Conservation (phyloP, 768 basidiomycete genomes). For the Amylocystis lapponica region DNA sequence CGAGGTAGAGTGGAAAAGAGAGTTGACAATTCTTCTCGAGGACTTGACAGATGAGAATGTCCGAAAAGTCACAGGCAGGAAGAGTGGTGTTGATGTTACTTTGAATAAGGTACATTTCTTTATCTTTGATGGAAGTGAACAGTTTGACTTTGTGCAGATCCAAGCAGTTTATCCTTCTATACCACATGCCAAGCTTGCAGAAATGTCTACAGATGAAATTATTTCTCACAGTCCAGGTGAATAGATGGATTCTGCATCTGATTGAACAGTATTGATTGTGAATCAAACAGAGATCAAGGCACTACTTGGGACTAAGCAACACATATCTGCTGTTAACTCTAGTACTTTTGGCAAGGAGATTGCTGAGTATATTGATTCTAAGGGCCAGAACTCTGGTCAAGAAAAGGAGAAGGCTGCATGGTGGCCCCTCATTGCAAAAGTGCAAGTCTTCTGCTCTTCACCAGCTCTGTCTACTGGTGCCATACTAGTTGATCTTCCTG, state of each 20-base stretch:
- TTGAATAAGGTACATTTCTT: slow-evolving; percentile 46
- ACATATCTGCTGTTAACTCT: slow-evolving; percentile 44
- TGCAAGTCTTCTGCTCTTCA: slow-evolving; percentile 50
- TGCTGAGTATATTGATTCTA: slow-evolving; percentile 57
- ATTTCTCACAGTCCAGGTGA: slow-evolving; percentile 41
- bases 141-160: slow-evolving; percentile 41
- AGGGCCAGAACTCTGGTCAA: slow-evolving; percentile 45
- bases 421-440: slow-evolving; percentile 61
- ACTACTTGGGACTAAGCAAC: slow-evolving; percentile 49
- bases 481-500: slow-evolving; percentile 59
- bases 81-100: slow-evolving; percentile 54
- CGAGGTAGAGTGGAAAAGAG: slow-evolving; percentile 50
- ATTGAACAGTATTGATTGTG: slow-evolving; percentile 1
- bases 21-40: slow-evolving; percentile 46
- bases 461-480: slow-evolving; percentile 53
- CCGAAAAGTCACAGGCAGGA: slow-evolving; percentile 47
- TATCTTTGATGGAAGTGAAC: background rate
- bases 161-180: slow-evolving; percentile 57
- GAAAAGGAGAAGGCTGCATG: slow-evolving; percentile 46
- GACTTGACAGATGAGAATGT: slow-evolving; percentile 55
- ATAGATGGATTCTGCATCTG: slow-evolving; percentile 10
- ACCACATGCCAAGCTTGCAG: slow-evolving; percentile 39
- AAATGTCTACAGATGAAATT: slow-evolving; percentile 47
- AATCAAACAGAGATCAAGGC: slow-evolving; percentile 34
- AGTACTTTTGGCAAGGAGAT: slow-evolving; percentile 49